A percentile compares a stretch with the other conserved stretches of the same genome.
These are phyloP conservation scores for Dothidotthia symphoricarpi DNA, from an alignment of 2,329 filamentous ascomycete genomes.

Conservation along the genomic window DNA sequence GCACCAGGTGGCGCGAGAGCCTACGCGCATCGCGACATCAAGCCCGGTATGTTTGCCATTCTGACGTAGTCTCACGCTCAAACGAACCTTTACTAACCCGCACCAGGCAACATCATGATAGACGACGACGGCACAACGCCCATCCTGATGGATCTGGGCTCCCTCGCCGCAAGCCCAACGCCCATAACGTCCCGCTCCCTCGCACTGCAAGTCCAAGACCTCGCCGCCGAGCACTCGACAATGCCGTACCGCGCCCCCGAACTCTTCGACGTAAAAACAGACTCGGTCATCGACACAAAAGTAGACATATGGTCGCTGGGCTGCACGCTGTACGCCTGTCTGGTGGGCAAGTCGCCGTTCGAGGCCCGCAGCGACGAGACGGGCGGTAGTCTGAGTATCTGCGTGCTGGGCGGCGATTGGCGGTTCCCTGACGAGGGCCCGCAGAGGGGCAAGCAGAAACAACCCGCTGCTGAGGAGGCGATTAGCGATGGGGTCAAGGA, in stretches of 20 bases:
- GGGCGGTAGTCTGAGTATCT: constrained; percentile 87
- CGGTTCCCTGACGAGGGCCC: constrained; percentile 84
- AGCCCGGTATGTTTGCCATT: constrained; percentile 68
- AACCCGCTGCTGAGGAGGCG: constrained; percentile 47
- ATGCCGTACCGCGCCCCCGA: constrained; percentile 99
- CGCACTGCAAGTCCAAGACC: constrained; percentile 89
- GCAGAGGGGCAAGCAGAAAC: constrained; percentile 50
- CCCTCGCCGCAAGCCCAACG: constrained; percentile 80
- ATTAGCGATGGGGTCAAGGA: constrained; percentile 84
- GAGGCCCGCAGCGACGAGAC: constrained; percentile 96
- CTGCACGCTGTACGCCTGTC: constrained; percentile 94
- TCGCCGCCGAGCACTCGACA: constrained; percentile 91
- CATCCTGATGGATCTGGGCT: constrained; percentile 97
- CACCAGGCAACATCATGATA: constrained; percentile 90
- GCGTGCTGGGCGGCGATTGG: constrained; percentile 92
- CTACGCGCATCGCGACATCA: constrained; percentile 95
- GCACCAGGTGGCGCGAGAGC: constrained; percentile 69
- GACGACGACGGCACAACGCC: constrained; percentile 83
- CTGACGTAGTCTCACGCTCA: not conserved
- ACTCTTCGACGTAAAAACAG: constrained; percentile 96
- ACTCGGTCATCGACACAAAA: constrained; percentile 87
- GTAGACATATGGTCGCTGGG: constrained; percentile 97
- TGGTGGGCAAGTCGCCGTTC: constrained; percentile 95
- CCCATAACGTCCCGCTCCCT: constrained; percentile 86
- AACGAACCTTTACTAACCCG: constrained; percentile 9